These are phyloP conservation scores for Gloeopeniophorella convolvens DNA, from an alignment of 768 basidiomycete species.

Conservation along the genomic window DNA sequence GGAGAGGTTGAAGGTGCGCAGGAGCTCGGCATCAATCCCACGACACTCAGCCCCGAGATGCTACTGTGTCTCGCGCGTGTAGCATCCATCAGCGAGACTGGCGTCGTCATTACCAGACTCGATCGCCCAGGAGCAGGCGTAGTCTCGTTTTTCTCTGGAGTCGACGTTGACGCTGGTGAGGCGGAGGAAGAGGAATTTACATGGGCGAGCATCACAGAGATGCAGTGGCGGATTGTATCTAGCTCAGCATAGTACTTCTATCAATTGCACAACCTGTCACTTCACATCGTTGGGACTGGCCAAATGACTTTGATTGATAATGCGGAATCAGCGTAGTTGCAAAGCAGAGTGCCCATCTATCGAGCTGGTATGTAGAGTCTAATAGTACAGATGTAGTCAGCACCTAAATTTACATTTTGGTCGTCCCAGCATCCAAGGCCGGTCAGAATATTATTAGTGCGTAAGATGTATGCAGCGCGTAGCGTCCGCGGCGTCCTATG, in stretches of 20 bases:
- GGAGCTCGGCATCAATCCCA: conserved; percentile 54
- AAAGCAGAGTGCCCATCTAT: neutral
- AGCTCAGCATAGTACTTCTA: neutral
- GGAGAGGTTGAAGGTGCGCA: conserved; percentile 23
- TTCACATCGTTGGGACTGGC: neutral
- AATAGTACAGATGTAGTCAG: conserved; percentile 5
- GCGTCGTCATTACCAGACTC: conserved; percentile 22
- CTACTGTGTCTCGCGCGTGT: conserved; percentile 44
- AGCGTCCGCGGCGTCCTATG: neutral
- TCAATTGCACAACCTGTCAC: too few species aligned
- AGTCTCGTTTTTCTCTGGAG: conserved; percentile 11
- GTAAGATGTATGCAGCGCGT: neutral
- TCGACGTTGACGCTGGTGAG: conserved; percentile 1
- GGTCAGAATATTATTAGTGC: conserved; percentile 5
- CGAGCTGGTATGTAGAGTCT: conserved; percentile 7
- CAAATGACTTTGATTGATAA: neutral
- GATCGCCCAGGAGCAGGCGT: conserved; percentile 14
- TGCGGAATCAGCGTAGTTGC: neutral
- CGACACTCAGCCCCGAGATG: conserved; percentile 53
- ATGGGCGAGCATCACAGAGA: conserved; percentile 10
- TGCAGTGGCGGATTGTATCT: conserved; percentile 14
- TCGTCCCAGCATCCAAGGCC: neutral
- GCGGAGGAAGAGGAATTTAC: conserved; percentile 11
- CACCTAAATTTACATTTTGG: conserved; percentile 15
- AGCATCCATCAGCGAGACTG: conserved; percentile 20